A percentile compares a stretch with the other conserved stretches of the same genome.
These are phyloP conservation scores for Phytophthora ramorum DNA, from an alignment of 352 stramenopile species.

Conservation along the genomic window DNA sequence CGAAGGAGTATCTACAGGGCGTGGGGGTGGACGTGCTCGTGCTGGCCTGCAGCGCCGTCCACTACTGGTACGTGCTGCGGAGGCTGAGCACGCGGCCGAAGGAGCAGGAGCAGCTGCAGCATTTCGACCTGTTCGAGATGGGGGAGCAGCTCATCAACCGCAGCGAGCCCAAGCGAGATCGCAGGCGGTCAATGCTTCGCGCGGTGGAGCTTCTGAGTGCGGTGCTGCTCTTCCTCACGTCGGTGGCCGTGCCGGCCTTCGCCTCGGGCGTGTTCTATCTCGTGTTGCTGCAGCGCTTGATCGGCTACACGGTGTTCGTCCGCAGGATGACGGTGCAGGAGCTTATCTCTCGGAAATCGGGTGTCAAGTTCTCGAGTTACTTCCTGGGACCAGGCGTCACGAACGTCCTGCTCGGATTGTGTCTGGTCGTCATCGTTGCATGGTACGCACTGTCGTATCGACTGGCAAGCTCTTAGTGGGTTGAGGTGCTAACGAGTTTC, in stretches of 20 bases:
- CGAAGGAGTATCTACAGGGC: conserved; percentile 48
- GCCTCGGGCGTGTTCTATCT: conserved; percentile 68
- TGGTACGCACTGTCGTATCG: conserved; percentile 39
- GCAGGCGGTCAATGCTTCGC: conserved; percentile 35
- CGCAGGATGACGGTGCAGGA: conserved; percentile 69
- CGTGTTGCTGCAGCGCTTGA: conserved; percentile 56
- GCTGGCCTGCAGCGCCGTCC: conserved; percentile 53
- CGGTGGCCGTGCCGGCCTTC: conserved; percentile 63
- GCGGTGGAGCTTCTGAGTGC: conserved; percentile 56
- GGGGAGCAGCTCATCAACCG: conserved; percentile 49
- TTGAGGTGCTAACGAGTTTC: background rate
- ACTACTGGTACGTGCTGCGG: conserved; percentile 72
- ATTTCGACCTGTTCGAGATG: conserved; percentile 73
- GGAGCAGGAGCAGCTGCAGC: conserved; percentile 40
- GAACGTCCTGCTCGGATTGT: conserved; percentile 52
- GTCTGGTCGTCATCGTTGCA: conserved; percentile 52
- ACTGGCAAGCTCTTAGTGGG: background rate
- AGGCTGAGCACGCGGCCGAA: conserved; percentile 32
- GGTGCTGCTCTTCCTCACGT: conserved; percentile 66
- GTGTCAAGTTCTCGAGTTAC: conserved; percentile 37
- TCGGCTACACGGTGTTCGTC: conserved; percentile 74
- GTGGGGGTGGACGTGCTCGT: conserved; percentile 72
- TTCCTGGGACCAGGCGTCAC: conserved; percentile 57
- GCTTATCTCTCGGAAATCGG: conserved; percentile 40
- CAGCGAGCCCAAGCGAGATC: conserved; percentile 32